These are phyloP conservation scores for Ilex paraguariensis DNA, from an alignment of 305 asterid species.

Conservation along the genomic window DNA sequence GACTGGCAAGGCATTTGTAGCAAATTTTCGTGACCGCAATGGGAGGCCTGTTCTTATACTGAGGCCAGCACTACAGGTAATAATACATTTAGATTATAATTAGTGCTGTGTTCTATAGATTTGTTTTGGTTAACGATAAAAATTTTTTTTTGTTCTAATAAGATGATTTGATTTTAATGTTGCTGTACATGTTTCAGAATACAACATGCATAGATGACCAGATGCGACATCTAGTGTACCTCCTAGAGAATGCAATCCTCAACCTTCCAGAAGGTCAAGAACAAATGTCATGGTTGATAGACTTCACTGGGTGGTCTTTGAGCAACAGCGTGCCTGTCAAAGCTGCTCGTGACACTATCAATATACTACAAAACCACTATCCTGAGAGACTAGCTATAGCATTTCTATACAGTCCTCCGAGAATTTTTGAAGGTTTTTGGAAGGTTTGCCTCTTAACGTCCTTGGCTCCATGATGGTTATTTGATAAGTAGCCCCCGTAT, in stretches of 20 bases:
- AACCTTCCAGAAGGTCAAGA: constrained; percentile 94
- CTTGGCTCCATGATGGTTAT: neutral
- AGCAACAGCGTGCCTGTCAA: constrained; percentile 72
- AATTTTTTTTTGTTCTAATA: neutral
- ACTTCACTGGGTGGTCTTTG: constrained; percentile 85
- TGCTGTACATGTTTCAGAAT: constrained; percentile 43
- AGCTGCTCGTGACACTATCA: constrained; percentile 71
- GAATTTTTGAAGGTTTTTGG: constrained; percentile 91
- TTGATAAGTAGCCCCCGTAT: neutral
- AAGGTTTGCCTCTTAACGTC: constrained; percentile 44
- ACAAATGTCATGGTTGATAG: constrained; percentile 94
- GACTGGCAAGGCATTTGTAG: constrained; percentile 86
- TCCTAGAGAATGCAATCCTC: constrained; percentile 79
- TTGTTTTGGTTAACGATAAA: neutral
- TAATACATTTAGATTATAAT: neutral
- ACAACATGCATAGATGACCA: constrained; percentile 74
- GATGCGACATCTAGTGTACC: constrained; percentile 83
- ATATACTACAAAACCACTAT: constrained; percentile 79
- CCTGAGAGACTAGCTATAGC: constrained; percentile 91
- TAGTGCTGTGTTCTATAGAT: neutral
- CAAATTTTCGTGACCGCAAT: constrained; percentile 78
- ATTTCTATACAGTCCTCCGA: constrained; percentile 82
- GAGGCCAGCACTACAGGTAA: constrained; percentile 93
- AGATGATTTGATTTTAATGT: neutral
- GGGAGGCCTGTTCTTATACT: constrained; percentile 94